Evolutionary conservation across 805 yeast species (phyloP).

Genomic region (Peterozyma toletana): DNA sequence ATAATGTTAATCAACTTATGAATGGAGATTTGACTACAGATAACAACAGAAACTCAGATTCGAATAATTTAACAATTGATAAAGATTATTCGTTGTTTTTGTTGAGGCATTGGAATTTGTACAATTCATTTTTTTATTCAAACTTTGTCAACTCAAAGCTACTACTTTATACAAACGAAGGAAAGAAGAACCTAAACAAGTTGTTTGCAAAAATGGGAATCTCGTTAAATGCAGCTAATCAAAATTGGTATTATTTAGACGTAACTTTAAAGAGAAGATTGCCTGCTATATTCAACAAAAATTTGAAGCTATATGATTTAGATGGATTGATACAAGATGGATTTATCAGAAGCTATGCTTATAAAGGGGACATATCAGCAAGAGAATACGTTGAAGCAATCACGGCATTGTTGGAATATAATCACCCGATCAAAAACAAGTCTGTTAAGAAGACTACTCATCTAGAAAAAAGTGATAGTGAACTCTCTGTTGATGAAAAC

Average conservation of each 20-base stretch:
- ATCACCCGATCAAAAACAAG: slow-evolving; percentile 25
- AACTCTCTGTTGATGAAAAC: slow-evolving; percentile 15
- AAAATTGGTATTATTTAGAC: slow-evolving; percentile 89
- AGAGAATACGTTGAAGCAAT: slow-evolving; percentile 89
- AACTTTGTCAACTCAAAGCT: slow-evolving; percentile 84
- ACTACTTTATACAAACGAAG: slow-evolving; percentile 86
- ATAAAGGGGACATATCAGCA: slow-evolving; percentile 79
- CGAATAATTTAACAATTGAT: slow-evolving; percentile 48
- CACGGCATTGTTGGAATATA: slow-evolving; percentile 75
- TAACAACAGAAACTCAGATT: slow-evolving; percentile 23
- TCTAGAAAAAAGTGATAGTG: slow-evolving; percentile 17
- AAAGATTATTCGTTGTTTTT: slow-evolving; percentile 82
- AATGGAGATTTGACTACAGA: slow-evolving; percentile 5
- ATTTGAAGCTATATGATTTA: slow-evolving; percentile 69
- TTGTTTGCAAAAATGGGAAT: slow-evolving; percentile 97
- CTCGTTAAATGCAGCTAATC: slow-evolving; percentile 79
- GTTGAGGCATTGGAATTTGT: slow-evolving; percentile 87
- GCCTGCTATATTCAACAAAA: slow-evolving; percentile 59
- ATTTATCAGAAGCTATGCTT: slow-evolving; percentile 81
- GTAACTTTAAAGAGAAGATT: slow-evolving; percentile 68
- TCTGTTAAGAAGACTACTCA: slow-evolving; percentile 16
- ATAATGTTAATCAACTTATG: not conserved
- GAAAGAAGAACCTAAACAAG: slow-evolving; percentile 77
- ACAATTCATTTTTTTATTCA: slow-evolving; percentile 87
- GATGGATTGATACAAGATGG: slow-evolving; percentile 83